Conservation (phyloP, 1,284 basidiomycete species). For the Marasmius tenuissimus region DNA sequence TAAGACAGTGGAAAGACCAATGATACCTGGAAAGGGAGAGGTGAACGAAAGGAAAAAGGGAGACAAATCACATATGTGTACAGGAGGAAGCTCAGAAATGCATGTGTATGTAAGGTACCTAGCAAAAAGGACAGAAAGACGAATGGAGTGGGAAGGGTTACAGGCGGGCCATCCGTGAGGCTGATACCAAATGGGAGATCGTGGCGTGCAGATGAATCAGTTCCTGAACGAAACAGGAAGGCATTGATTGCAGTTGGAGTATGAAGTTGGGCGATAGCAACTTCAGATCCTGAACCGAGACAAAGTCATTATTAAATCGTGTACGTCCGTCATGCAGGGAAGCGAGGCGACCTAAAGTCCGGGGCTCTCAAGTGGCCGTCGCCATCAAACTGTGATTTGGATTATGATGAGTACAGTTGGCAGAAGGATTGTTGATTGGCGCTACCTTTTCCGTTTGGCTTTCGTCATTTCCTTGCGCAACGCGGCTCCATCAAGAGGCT, state of each 20-base stretch:
- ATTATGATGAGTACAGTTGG: not conserved
- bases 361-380: conserved; percentile 26
- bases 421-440: not conserved
- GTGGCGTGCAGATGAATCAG: not conserved
- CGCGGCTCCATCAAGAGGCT: conserved; percentile 93
- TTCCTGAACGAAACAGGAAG: not conserved
- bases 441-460: conserved; percentile 93
- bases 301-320: conserved; percentile 16
- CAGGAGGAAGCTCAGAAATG: not conserved
- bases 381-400: conserved; percentile 33
- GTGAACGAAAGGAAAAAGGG: conserved; percentile 22
- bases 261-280: not conserved
- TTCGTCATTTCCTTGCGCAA: conserved; percentile 99
- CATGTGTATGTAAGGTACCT: not conserved
- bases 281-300: not conserved
- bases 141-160: not conserved
- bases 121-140: not conserved
- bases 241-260: not conserved
- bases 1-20: conserved; percentile 15
- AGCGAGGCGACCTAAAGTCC: not conserved
- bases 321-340: conserved; percentile 10
- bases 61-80: not conserved
- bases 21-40: conserved; percentile 21
- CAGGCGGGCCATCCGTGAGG: not conserved
- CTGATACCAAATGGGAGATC: not conserved